Evolutionary conservation across 352 stramenopile species (phyloP), one percentile per base, ranked within the genome.

Genomic region (Phytophthora hibernalis): DNA sequence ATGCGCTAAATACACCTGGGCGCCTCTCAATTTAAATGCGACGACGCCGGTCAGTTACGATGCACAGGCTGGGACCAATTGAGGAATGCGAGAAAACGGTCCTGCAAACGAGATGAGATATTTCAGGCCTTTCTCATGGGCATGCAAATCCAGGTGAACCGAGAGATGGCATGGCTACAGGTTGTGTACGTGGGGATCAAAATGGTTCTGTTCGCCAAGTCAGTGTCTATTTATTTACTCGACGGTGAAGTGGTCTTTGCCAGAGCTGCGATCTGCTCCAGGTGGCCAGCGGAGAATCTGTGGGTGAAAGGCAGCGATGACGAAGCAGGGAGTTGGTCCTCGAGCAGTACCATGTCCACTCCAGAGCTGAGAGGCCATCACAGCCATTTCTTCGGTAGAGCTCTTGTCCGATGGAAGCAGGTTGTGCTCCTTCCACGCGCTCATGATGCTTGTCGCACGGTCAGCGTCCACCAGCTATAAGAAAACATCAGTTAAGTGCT

Each of bases 301-400:
- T 69, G 58, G 6, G 47, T 68, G 30, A 85, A 85, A 7, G 72
- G 54, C 15, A 87, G 64, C 26, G 74, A 57, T 3, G 66, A 76
- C 15, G 68, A 68, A 16, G 72, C 68, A 0, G 74, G 59, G 15
- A 90, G 75, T 54, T 92, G 82, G 47, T 93, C 81, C 54, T 91
- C 72, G 18, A 90, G 67, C 18, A 93, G 65, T 28, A 80, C 71
- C 3, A 91, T 70, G 69, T 93, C 80, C 10, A 82, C 80, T 8
- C 82, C 83, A 18, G 76, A 71, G 57, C 77, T 90, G 15, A 85
- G 69, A 22, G 72, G 82, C 82, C 45, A 81, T 75, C 20, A 88
- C 68, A 3, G 79, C 82, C 28, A 90, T 65, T 43, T 89, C 73
- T 72, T 91, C 79, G 1, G 86, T 55, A 9, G 65, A 74, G 24